Base-by-base conservation (phyloP, 1,139 yeast genomes). In the Pichia norvegensis region DNA sequence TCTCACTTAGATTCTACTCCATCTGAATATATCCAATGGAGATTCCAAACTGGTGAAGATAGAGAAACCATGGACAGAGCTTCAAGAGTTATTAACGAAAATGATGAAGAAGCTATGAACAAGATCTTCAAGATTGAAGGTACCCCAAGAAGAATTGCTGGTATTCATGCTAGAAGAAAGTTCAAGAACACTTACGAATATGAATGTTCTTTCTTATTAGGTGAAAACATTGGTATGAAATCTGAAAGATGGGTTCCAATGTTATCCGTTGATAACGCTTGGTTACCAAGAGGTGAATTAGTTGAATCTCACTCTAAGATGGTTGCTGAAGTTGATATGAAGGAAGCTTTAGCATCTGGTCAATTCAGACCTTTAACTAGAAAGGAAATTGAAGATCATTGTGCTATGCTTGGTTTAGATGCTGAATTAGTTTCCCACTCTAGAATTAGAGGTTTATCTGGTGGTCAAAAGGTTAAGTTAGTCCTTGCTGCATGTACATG, bases 11-110 rank as follows among this genome's bases (percentile, higher is more conserved):
- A 92, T 81, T 85, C 85, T 81, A 92, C 98, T 67, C 98, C 98
- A 68, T 88, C 97, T 67, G 98, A 92, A 79, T 92, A 92, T 78
- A 92, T 92, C 63, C 98, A 92, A 80, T 92, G 98, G 98, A 90
- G 98, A 82, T 92, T 90, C 97, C 98, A 92, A 79, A 92, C 98
- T 69, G 98, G 98, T 87, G 98, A 92, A 79, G 98, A 92, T 75
- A 87, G 98, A 79, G 98, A 92, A 80, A 92, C 98, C 74, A 92
- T 92, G 97, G 98, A 92, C 79, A 87, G 97, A 80, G 98, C 98
- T 70, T 87, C 95, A 72, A 87, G 98, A 81, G 94, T 85, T 74
- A 87, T 92, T 70, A 88, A 85, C 69, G 98, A 92, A 76, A 77
- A 79, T 64, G 98, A 92, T 76, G 97, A 90, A 79, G 81, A 82